A percentile compares a stretch with the other conserved stretches of the same genome.
These are phyloP conservation scores for Phaeosphaeriaceae sp. DNA, from an alignment of 2,329 filamentous ascomycete genomes.

Conservation along the genomic window DNA sequence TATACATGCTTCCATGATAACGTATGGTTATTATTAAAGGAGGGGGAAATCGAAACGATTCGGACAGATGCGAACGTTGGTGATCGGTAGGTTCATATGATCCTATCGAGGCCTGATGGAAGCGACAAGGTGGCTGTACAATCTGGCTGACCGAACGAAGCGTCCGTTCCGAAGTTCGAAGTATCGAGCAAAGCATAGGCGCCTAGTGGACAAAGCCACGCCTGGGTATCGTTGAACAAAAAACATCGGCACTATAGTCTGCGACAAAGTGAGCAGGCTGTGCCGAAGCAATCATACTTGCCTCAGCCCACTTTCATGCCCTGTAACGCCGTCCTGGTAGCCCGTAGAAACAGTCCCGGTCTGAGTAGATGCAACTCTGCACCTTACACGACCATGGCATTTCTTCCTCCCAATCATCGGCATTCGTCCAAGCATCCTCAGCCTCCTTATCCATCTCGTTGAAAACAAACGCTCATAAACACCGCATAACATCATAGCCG, in stretches of 20 bases:
- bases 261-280: slow-evolving; percentile 19
- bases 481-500: background rate
- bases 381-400: background rate
- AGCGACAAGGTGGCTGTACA: slow-evolving; percentile 21
- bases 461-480: background rate
- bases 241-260: slow-evolving; percentile 12
- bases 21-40: background rate
- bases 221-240: slow-evolving; percentile 3
- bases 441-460: slow-evolving; percentile 1
- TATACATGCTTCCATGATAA: slow-evolving; percentile 4
- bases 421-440: background rate
- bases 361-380: background rate
- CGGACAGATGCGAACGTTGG: slow-evolving; percentile 11
- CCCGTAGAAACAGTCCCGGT: background rate
- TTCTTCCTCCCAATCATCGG: slow-evolving; percentile 3
- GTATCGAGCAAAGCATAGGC: slow-evolving; percentile 1
- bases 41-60: slow-evolving; percentile 1
- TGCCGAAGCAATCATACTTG: slow-evolving; percentile 20
- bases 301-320: background rate
- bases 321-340: background rate
- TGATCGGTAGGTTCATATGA: slow-evolving; percentile 11
- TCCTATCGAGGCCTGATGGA: slow-evolving; percentile 15
- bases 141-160: slow-evolving; percentile 14
- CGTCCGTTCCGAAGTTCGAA: slow-evolving; percentile 7
- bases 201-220: background rate